Percentiles rank a stretch among this genome's conserved stretches.
These are phyloP conservation scores for Hylodesmum podocarpum DNA, from an alignment of 306 rosid genomes.

Conservation along the genomic window DNA sequence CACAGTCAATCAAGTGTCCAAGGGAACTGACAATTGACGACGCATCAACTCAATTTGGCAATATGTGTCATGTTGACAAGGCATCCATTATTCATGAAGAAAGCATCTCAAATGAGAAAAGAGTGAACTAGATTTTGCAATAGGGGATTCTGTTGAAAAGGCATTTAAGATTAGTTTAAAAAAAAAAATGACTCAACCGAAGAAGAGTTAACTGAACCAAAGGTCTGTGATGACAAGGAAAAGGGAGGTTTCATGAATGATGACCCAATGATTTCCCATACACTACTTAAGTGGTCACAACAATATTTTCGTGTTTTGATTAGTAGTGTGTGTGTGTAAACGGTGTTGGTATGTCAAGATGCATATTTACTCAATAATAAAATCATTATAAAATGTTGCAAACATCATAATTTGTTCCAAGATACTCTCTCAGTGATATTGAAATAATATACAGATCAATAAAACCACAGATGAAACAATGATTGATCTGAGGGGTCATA, in stretches of 20 bases:
- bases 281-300: neutral
- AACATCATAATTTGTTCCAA: neutral
- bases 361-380: neutral
- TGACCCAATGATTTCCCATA: neutral
- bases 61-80: neutral
- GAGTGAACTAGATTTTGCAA: conserved; percentile 13
- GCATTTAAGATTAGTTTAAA: neutral
- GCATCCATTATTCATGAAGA: neutral
- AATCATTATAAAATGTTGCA: neutral
- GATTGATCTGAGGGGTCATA: neutral
- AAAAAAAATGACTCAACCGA: conserved; percentile 7
- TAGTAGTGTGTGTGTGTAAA: neutral
- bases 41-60: conserved; percentile 4
- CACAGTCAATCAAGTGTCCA: conserved; percentile 32
- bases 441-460: neutral
- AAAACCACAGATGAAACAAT: neutral
- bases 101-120: conserved; percentile 4
- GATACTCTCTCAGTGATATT: neutral
- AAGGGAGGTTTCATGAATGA: neutral
- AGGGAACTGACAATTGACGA: conserved; percentile 14
- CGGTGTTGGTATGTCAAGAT: neutral
- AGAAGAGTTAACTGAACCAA: neutral
- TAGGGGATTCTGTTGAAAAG: neutral
- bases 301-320: neutral
- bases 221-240: neutral